Percentiles rank a stretch among this genome's conserved stretches.
Evolutionary conservation across 495 filamentous ascomycete species (phyloP).

Genomic region (Talaromyces trachyspermus): DNA sequence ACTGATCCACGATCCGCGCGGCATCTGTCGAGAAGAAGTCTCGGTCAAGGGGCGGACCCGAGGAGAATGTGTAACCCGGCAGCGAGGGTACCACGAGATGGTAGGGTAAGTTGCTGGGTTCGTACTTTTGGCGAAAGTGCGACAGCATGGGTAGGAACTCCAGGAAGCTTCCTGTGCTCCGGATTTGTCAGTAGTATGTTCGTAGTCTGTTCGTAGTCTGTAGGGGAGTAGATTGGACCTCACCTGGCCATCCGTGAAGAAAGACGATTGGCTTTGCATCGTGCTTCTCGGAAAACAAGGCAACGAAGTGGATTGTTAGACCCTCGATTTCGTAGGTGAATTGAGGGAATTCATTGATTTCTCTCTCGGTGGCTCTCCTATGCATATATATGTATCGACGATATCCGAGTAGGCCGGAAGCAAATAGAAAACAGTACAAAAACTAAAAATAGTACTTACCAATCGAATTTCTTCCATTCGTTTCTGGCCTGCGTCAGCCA

Average conservation of each 20-base stretch:
- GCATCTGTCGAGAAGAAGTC: slow-evolving; percentile 30
- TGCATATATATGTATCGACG: slow-evolving; percentile 9
- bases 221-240: no score
- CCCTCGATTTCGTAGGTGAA: slow-evolving; percentile 46
- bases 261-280: slow-evolving; percentile 56
- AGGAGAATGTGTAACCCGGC: slow-evolving; percentile 48
- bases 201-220: no score
- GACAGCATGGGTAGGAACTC: slow-evolving; percentile 43
- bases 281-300: slow-evolving; percentile 48
- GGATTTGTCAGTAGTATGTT: no score
- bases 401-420: not conserved
- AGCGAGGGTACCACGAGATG: slow-evolving; percentile 52
- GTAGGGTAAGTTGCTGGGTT: slow-evolving; percentile 44
- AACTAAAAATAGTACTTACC: slow-evolving; percentile 20
- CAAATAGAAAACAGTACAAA: not conserved
- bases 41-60: slow-evolving; percentile 23
- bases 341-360: slow-evolving; percentile 59
- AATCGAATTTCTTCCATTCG: slow-evolving; percentile 44
- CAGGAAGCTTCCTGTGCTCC: slow-evolving; percentile 42
- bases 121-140: slow-evolving; percentile 38
- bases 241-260: slow-evolving; percentile 57
- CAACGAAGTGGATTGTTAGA: slow-evolving; percentile 53
- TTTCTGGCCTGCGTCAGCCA: slow-evolving; percentile 52
- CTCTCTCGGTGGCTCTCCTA: slow-evolving; percentile 42
- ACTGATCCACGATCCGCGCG: slow-evolving; percentile 38